These are phyloP conservation scores for Acaromyces ingoldii DNA, from an alignment of 1,284 basidiomycete species.

Conservation along the genomic window DNA sequence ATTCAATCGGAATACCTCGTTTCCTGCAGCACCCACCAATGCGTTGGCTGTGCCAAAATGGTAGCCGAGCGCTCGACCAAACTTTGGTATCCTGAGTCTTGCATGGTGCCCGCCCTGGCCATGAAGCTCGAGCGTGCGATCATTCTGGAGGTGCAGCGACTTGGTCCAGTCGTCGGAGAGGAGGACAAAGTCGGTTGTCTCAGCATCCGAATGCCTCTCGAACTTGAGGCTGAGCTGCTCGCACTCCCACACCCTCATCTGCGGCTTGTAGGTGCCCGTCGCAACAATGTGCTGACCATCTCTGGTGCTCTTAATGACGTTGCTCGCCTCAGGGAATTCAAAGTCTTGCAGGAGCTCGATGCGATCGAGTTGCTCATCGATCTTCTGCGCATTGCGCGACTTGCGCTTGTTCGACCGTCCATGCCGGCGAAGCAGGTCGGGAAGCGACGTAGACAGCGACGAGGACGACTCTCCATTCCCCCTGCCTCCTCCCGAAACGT, in stretches of 20 bases:
- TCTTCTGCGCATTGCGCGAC: slow-evolving; percentile 19
- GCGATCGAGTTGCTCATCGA: slow-evolving; percentile 31
- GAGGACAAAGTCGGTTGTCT: slow-evolving; percentile 95
- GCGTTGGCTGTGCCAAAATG: slow-evolving; percentile 78
- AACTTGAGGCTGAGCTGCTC: slow-evolving; percentile 91
- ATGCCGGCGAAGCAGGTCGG: slow-evolving; percentile 42
- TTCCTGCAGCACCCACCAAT: slow-evolving; percentile 69
- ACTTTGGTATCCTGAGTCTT: slow-evolving; percentile 84
- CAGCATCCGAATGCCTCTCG: slow-evolving; percentile 88
- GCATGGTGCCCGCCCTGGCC: slow-evolving; percentile 91
- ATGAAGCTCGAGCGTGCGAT: slow-evolving; percentile 90
- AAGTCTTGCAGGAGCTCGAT: slow-evolving; percentile 67
- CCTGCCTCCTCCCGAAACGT: slow-evolving; percentile 40
- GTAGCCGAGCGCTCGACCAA: slow-evolving; percentile 86
- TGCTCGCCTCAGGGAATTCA: slow-evolving; percentile 93
- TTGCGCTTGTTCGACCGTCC: slow-evolving; percentile 49
- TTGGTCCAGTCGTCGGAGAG: slow-evolving; percentile 99
- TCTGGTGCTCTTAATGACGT: slow-evolving; percentile 78
- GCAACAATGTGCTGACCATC: slow-evolving; percentile 90
- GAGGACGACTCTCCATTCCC: slow-evolving; percentile 19
- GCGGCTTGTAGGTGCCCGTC: slow-evolving; percentile 96
- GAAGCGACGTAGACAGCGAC: slow-evolving; percentile 47
- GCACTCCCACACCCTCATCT: slow-evolving; percentile 92
- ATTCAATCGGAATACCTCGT: slow-evolving; percentile 87
- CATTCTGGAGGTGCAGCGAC: slow-evolving; percentile 89